Base-by-base conservation (phyloP, 2,329 filamentous ascomycete species). In the Dothistroma pini region DNA sequence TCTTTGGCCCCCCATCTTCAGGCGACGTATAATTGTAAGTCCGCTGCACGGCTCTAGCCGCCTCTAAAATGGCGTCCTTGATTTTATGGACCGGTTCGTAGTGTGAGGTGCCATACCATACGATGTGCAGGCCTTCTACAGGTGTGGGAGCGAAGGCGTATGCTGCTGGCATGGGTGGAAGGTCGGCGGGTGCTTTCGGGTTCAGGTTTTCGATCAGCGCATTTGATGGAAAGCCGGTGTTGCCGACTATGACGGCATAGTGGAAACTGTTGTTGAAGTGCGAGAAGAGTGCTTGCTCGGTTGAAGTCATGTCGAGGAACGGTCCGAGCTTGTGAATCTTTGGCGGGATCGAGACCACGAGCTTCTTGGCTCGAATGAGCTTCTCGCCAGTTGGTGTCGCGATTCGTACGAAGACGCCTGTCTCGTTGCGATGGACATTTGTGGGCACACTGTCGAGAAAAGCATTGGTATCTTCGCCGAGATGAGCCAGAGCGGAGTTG, bases 291-390 rank as follows among this genome's bases (percentile, higher is more conserved):
- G 38, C 22, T 8, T 25, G 8, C 25, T 56, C 54, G 16, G 31
- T 38, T 9, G 25, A 14, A 21, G 19, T 56, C 9, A 56, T 14
- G 21, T 49, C 54, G 5, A 56, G 54, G 38, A 56, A 56, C n/a
- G 21, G 38, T 9, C 10, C 16, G 14, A 56, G 41, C 5, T 49
- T 29, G 1, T 49, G 35, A 8, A 56, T 8, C 12, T 25, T n/a
- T 2, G 54, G 54, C 44, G 54, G 54, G 16, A 56, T 56, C 16
- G 54, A 25, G 2, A 56, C 21, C 4, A 56, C 38, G 38, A 56
- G n/a, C 41, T 56, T 71, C 35, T 72, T 70, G 5, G 72, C 72
- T 35, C 68, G 56, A 29, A 78, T 70, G 14, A 72, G 63, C 53
- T 69, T 71, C 1, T 48, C 58, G 2, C 74, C 74, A 7, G 62